phyloP scores from a whole-genome alignment of 768 basidiomycete species.

The Pisolithus sp. region DNA sequence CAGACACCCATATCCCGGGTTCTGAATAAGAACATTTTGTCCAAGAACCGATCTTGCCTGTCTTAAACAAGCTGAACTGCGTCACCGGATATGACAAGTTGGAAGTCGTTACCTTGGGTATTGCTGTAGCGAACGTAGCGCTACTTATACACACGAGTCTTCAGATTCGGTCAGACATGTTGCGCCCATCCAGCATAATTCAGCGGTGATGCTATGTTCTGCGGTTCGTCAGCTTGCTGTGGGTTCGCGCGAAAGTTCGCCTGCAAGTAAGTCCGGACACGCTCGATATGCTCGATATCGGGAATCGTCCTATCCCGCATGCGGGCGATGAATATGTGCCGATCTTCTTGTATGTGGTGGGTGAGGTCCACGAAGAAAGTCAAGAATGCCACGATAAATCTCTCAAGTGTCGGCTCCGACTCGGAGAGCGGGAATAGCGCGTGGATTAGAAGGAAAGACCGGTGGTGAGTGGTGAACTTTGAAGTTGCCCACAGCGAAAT shows the following conservation, averaged over 20 bases:
- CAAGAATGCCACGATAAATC: slow-evolving; percentile 1
- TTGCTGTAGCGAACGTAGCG: background rate
- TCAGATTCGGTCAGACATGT: slow-evolving; percentile 3
- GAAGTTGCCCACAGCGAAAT: slow-evolving; percentile 7
- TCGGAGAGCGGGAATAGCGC: slow-evolving; percentile 12
- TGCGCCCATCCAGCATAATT: background rate
- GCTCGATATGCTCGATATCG: slow-evolving; percentile 7
- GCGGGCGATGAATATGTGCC: slow-evolving; percentile 5
- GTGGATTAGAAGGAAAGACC: slow-evolving; percentile 11
- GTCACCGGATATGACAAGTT: background rate
- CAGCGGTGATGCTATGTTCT: background rate
- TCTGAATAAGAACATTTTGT: slow-evolving; percentile 6
- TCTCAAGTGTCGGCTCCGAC: slow-evolving; percentile 4
- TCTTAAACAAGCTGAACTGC: background rate
- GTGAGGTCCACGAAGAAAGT: slow-evolving; percentile 9
- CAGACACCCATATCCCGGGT: slow-evolving; percentile 5
- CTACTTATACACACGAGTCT: background rate
- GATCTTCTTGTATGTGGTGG: slow-evolving; percentile 4
- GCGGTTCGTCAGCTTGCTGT: slow-evolving; percentile 1
- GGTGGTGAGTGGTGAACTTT: slow-evolving; percentile 4
- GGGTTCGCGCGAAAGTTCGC: slow-evolving; percentile 8
- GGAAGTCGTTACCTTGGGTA: slow-evolving; percentile 1
- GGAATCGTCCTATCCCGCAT: slow-evolving; percentile 10
- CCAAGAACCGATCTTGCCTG: slow-evolving; percentile 13
- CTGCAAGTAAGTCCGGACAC: slow-evolving; percentile 6